These are phyloP conservation scores for Alternaria viburni DNA, from an alignment of 2,329 filamentous ascomycete genomes.

Conservation along the genomic window DNA sequence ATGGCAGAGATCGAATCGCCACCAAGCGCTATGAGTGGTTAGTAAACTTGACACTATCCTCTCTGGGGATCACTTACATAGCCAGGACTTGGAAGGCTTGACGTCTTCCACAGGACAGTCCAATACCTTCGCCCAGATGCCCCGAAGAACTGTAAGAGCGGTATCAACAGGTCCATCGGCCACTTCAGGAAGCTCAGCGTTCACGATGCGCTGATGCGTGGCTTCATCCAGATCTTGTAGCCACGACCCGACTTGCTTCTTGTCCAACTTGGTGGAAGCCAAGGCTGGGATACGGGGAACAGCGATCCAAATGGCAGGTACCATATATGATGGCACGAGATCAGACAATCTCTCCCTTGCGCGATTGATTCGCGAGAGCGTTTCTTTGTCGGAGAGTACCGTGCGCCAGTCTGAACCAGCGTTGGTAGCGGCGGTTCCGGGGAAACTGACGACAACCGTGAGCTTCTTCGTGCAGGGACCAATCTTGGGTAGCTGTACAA, in stretches of 20 bases:
- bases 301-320: constrained; percentile 45
- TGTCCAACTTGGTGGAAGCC: constrained; percentile 40
- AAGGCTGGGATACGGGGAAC: constrained; percentile 42
- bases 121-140: constrained; percentile 53
- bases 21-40: constrained; percentile 30
- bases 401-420: constrained; percentile 32
- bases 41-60: not conserved
- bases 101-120: constrained; percentile 41
- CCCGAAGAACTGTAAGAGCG: constrained; percentile 27
- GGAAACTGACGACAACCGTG: constrained; percentile 52
- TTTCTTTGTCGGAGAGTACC: constrained; percentile 39
- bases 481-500: constrained; percentile 52
- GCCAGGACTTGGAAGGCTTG: constrained; percentile 36
- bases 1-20: constrained; percentile 44
- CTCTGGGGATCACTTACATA: constrained; percentile 26
- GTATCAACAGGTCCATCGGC: constrained; percentile 17
- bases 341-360: constrained; percentile 37
- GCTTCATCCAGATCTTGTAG: constrained; percentile 51
- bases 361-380: constrained; percentile 37
- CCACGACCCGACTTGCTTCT: constrained; percentile 51
- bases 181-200: constrained; percentile 39
- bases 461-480: constrained; percentile 53
- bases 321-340: constrained; percentile 40
- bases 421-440: constrained; percentile 24
- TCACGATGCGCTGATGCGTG: constrained; percentile 50